Conservation (phyloP, 768 basidiomycete genomes). For the Tricholoma sp. region DNA sequence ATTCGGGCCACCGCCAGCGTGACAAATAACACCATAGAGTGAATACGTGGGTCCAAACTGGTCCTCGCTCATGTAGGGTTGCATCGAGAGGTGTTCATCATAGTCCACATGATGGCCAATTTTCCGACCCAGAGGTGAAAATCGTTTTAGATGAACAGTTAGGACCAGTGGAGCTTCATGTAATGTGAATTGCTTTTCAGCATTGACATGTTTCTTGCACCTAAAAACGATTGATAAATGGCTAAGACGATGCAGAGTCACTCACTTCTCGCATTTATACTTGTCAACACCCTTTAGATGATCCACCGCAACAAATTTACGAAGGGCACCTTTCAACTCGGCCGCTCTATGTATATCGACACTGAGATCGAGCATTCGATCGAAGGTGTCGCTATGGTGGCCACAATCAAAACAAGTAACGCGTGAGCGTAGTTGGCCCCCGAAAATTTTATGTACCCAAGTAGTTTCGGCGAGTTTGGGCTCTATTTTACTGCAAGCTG, state of each 20-base stretch:
- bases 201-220: slow-evolving; percentile 87
- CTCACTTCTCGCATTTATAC: slow-evolving; percentile 98
- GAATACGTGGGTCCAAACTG: slow-evolving; percentile 76
- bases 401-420: slow-evolving; percentile 81
- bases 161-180: slow-evolving; percentile 84
- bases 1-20: slow-evolving; percentile 89
- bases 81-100: slow-evolving; percentile 65
- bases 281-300: slow-evolving; percentile 86
- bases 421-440: slow-evolving; percentile 85
- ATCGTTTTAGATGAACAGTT: slow-evolving; percentile 93
- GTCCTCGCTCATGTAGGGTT: slow-evolving; percentile 79
- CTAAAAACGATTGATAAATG: slow-evolving; percentile 32
- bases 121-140: slow-evolving; percentile 87
- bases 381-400: slow-evolving; percentile 93
- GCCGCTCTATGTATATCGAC: slow-evolving; percentile 73
- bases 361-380: slow-evolving; percentile 90
- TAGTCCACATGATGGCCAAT: slow-evolving; percentile 75
- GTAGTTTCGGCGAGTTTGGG: slow-evolving; percentile 75
- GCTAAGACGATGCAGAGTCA: slow-evolving; percentile 9
- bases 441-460: slow-evolving; percentile 94
- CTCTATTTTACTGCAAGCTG: slow-evolving; percentile 54
- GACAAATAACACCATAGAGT: slow-evolving; percentile 88
- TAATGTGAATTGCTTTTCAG: slow-evolving; percentile 86
- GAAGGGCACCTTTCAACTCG: slow-evolving; percentile 65
- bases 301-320: slow-evolving; percentile 79